Percentiles rank a stretch among this genome's conserved stretches.
Evolutionary conservation across 352 stramenopile species (phyloP).

Genomic region (Phytophthora podocarpi): DNA sequence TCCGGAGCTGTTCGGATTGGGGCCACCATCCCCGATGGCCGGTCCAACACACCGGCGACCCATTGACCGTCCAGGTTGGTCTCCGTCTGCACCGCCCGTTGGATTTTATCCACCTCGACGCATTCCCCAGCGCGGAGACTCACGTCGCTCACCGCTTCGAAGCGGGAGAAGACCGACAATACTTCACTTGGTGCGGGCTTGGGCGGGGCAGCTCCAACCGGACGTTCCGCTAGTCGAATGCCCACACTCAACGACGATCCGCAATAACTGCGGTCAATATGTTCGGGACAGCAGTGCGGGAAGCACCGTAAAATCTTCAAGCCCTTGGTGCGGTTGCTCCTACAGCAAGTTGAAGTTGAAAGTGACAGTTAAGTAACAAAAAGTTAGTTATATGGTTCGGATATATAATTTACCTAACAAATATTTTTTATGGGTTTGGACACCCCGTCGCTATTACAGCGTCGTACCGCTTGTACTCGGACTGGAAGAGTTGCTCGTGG

Average conservation of each 20-base stretch:
- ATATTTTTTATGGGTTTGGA: too few species aligned
- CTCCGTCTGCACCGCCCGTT: slow-evolving; percentile 45
- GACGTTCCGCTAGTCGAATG: slow-evolving; percentile 30
- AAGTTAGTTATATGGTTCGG: neutral
- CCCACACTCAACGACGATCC: slow-evolving; percentile 59
- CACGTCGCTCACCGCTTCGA: slow-evolving; percentile 41
- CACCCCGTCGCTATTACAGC: neutral
- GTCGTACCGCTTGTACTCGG: slow-evolving; percentile 69
- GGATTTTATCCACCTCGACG: slow-evolving; percentile 50
- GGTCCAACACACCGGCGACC: slow-evolving; percentile 56
- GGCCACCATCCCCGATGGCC: slow-evolving; percentile 37
- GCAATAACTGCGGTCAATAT: slow-evolving; percentile 79
- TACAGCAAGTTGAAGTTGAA: neutral
- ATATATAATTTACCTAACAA: too few species aligned
- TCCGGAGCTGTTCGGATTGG: slow-evolving; percentile 10
- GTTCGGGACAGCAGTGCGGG: slow-evolving; percentile 73
- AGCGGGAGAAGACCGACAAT: slow-evolving; percentile 41
- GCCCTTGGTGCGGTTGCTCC: slow-evolving; percentile 48
- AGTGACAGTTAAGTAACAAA: neutral
- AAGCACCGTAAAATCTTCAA: slow-evolving; percentile 76
- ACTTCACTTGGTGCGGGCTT: slow-evolving; percentile 18
- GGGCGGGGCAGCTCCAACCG: neutral
- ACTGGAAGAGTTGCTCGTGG: slow-evolving; percentile 64
- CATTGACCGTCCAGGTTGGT: slow-evolving; percentile 65
- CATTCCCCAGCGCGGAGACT: slow-evolving; percentile 48